Conservation (phyloP, 495 filamentous ascomycete species). For the Penicillium silybi region DNA sequence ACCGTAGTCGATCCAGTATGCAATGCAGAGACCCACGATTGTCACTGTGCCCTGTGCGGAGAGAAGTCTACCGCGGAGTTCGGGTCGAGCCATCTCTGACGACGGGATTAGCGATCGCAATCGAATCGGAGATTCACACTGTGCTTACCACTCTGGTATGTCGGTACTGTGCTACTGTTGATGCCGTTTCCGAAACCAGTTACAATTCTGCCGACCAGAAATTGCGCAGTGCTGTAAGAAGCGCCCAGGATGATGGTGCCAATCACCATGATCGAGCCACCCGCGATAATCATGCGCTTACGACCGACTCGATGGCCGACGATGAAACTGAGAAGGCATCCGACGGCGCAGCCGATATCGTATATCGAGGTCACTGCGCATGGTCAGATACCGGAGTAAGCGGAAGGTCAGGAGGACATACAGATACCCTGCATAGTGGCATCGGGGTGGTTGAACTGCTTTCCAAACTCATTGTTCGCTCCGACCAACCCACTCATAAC, state of each 20-base stretch:
- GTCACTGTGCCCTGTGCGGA: conserved; percentile 44
- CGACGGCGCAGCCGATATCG: conserved; percentile 45
- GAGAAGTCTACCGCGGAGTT: conserved; percentile 58
- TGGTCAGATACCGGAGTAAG: background rate
- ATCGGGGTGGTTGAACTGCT: conserved; percentile 36
- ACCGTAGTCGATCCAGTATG: conserved; percentile 56
- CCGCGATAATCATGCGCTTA: conserved; percentile 37
- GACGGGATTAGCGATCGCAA: background rate
- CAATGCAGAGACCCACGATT: conserved; percentile 39
- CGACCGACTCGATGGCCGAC: conserved; percentile 41
- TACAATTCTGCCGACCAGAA: conserved; percentile 48
- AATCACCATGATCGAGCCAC: conserved; percentile 40
- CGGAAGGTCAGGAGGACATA: background rate
- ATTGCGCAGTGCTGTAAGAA: conserved; percentile 43
- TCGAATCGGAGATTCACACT: background rate
- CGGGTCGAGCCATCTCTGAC: conserved; percentile 47
- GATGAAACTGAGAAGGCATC: conserved; percentile 39
- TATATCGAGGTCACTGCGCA: conserved; percentile 37
- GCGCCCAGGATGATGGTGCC: conserved; percentile 41
- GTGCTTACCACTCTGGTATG: conserved; percentile 42
- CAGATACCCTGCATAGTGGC: conserved; percentile 38
- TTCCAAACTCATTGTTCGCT: conserved; percentile 35
- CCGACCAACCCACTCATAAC: conserved; percentile 38
- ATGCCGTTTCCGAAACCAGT: conserved; percentile 50
- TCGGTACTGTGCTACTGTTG: conserved; percentile 48